Base-by-base conservation (phyloP, 2,329 filamentous ascomycete genomes). In the Tolypocladium capitatum region DNA sequence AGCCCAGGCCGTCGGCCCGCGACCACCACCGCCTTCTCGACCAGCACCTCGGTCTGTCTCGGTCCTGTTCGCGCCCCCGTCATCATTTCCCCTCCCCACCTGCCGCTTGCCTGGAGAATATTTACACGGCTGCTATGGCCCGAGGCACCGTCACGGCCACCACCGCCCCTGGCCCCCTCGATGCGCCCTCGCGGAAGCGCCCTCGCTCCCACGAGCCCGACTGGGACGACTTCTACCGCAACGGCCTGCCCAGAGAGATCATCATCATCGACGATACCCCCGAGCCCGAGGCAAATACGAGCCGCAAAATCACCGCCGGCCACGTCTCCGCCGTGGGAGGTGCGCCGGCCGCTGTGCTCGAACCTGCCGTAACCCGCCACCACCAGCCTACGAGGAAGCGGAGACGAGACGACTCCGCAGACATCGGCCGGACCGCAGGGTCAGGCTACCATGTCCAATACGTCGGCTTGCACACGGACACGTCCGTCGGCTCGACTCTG, bases 221-320 rank as follows among this genome's bases (percentile, higher is more conserved):
- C 65, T 92, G 86, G 86, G 73, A 77, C 49, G 78, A 76, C 53
- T 92, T 90, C 60, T 91, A 89, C 65, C 84, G 83, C 62, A 90
- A 91, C 64, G 86, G 86, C 4, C 69, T 89, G 28, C 86, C 86
- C 24, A 84, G 87, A 62, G 86, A 91, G 68, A 81, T 92, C 61
- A 91, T 92, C 59, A 81, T 91, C 58, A 92, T 92, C 58, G 80
- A 84, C 63, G 83, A 89, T 62, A 81, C 79, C 5, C 84, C 83
- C 46, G 74, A 76, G 49, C 73, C 75, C 48, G 72, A 76, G 49
- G 57, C 64, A 44, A 63, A 66, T 47, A 65, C 67, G 18, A 55
- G 62, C 45, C 63, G 64, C 34, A 72, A 67, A 59, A 61, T 70
- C 28, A 58, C 58, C 47, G 59, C 64, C 49, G 61, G 59, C 54